phyloP scores from a whole-genome alignment of 208 protist genomes.

The Acanthamoeba healyi region DNA sequence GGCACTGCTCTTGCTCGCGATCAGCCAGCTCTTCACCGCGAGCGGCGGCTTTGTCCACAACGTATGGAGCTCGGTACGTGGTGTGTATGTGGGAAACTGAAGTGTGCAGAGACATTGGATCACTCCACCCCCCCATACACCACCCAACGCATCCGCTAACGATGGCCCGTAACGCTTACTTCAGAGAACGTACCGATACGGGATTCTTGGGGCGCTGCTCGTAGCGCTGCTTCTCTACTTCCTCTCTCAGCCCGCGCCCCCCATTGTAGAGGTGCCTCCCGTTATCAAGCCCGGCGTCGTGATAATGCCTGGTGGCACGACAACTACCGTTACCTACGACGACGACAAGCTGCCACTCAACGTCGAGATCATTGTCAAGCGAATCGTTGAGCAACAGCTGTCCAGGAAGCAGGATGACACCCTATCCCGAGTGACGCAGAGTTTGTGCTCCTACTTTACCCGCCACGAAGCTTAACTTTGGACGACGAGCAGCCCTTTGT shows the following conservation, averaged over 20 bases:
- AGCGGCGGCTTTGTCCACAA: neutral
- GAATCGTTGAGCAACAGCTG: conserved; percentile 19
- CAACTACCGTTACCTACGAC: neutral
- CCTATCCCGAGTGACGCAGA: conserved; percentile 11
- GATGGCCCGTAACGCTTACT: neutral
- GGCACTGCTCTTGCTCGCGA: neutral
- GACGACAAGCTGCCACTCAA: neutral
- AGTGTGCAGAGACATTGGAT: no score
- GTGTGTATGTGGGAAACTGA: no score
- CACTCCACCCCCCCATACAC: no score
- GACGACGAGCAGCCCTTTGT: no score
- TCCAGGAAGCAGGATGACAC: conserved; percentile 11
- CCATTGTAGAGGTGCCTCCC: neutral
- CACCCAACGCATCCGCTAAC: no score
- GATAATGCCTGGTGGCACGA: neutral
- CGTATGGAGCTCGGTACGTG: neutral
- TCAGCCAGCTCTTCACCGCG: neutral
- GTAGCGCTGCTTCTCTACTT: neutral
- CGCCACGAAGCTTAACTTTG: no score
- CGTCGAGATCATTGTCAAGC: conserved; percentile 34
- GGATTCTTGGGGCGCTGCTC: neutral
- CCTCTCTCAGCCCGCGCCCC: neutral
- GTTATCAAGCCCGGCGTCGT: neutral
- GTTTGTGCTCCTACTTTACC: neutral
- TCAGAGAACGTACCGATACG: conserved; percentile 15